These are phyloP conservation scores for Cryptococcus amylolentus DNA, from an alignment of 1,284 basidiomycete genomes.

Conservation along the genomic window DNA sequence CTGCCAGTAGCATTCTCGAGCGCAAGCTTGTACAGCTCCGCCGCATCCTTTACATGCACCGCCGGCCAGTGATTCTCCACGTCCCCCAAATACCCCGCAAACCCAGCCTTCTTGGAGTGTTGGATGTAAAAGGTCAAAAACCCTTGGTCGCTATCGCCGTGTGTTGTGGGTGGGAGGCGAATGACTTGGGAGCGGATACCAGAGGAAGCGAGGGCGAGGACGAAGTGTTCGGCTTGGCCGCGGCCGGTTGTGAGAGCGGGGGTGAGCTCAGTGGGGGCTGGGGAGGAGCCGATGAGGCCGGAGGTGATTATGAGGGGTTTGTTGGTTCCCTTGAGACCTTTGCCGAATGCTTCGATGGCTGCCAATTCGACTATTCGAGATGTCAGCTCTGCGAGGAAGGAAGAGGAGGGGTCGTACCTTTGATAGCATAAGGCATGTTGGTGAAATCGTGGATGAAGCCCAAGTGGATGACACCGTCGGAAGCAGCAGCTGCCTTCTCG, in stretches of 20 bases:
- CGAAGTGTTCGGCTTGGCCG: slow-evolving; percentile 11
- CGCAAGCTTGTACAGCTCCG: slow-evolving; percentile 27
- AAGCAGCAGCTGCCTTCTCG: slow-evolving; percentile 13
- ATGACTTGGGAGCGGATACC: slow-evolving; percentile 19
- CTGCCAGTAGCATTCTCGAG: slow-evolving; percentile 20
- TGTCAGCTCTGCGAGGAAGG: too few relatives aligned
- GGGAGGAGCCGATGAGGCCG: slow-evolving; percentile 1
- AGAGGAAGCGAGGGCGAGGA: slow-evolving; percentile 1
- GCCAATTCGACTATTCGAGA: too few relatives aligned
- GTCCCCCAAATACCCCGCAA: slow-evolving; percentile 19
- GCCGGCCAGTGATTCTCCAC: slow-evolving; percentile 18
- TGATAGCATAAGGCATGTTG: slow-evolving; percentile 1
- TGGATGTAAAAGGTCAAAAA: slow-evolving; percentile 18
- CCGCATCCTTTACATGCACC: slow-evolving; percentile 23
- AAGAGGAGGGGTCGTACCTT: slow-evolving; percentile 2
- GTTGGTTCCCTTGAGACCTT: slow-evolving; percentile 21
- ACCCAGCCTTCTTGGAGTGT: slow-evolving; percentile 14
- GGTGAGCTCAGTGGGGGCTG: slow-evolving; percentile 2
- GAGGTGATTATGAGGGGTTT: slow-evolving; percentile 24
- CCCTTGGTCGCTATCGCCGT: slow-evolving; percentile 18
- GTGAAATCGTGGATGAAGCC: slow-evolving; percentile 29
- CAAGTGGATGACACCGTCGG: slow-evolving; percentile 36
- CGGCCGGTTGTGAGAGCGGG: not conserved
- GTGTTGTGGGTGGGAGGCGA: slow-evolving; percentile 24
- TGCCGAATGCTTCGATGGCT: slow-evolving; percentile 19